Conservation (phyloP, 176 grass and related monocot species). For the Lolium multiflorum region DNA sequence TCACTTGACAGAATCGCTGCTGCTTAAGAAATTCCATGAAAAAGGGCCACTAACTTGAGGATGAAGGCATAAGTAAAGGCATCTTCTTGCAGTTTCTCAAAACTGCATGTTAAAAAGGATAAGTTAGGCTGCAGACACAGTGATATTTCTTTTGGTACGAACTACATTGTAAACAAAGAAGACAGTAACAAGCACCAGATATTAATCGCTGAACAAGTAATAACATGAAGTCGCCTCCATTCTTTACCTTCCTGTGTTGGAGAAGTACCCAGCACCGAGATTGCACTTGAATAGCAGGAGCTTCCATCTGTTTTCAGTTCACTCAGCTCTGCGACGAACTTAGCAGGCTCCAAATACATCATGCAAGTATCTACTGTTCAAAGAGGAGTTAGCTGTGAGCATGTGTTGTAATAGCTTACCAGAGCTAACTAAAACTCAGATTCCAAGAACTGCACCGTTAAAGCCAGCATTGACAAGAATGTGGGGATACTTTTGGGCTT, state of each 20-base stretch:
- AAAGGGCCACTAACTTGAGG: conserved; percentile 57
- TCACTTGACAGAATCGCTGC: too few species aligned
- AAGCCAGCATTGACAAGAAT: too few species aligned
- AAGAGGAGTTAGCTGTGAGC: too few species aligned
- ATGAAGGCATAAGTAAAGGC: conserved; percentile 72
- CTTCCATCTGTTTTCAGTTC: conserved; percentile 42
- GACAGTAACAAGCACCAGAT: neutral
- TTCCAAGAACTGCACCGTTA: too few species aligned
- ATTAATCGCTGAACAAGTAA: neutral
- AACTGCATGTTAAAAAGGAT: conserved; percentile 42
- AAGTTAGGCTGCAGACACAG: neutral
- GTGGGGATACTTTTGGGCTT: conserved; percentile 70
- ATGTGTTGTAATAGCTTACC: too few species aligned
- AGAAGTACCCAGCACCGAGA: too few species aligned
- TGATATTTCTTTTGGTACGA: neutral
- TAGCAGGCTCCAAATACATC: too few species aligned
- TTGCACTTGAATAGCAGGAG: neutral
- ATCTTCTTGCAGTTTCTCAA: conserved; percentile 74
- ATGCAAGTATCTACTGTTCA: too few species aligned
- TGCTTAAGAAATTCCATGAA: too few species aligned
- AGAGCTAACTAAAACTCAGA: too few species aligned
- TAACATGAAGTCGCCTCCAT: neutral
- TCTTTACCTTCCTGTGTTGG: neutral
- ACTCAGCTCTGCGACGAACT: too few species aligned
- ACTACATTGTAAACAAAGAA: neutral